phyloP scores from a whole-genome alignment of 2,329 filamentous ascomycete species.

The Rhytidhysteron rufulum region DNA sequence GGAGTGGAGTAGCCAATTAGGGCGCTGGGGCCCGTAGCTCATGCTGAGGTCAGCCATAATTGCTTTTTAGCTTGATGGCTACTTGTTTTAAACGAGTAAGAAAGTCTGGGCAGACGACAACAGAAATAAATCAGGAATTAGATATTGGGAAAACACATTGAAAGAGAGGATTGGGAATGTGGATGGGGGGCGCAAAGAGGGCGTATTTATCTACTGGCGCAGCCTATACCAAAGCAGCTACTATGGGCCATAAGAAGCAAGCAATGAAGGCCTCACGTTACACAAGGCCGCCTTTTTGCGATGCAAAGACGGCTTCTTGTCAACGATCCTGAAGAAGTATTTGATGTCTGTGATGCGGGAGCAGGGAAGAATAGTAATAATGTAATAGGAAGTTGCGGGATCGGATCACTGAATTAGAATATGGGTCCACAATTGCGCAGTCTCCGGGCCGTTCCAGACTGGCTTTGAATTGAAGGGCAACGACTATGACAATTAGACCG shows the following conservation, averaged over 20 bases:
- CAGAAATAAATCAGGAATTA: background rate
- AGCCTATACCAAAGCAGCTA: too few species aligned
- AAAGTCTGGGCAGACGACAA: constrained; percentile 1
- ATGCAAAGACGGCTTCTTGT: background rate
- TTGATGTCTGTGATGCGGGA: background rate
- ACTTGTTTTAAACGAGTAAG: background rate
- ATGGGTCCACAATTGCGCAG: background rate
- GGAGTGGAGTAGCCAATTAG: constrained; percentile 8
- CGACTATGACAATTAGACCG: background rate
- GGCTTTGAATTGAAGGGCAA: too few species aligned
- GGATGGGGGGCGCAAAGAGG: too few species aligned
- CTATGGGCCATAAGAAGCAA: too few species aligned
- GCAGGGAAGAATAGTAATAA: too few species aligned
- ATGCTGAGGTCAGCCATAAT: constrained; percentile 8
- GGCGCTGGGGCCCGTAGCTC: constrained; percentile 9
- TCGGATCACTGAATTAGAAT: background rate
- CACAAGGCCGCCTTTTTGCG: background rate
- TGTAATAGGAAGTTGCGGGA: background rate
- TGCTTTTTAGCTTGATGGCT: background rate
- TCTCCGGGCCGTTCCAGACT: background rate
- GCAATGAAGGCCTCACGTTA: background rate
- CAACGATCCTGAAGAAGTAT: background rate
- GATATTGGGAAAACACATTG: constrained; percentile 1
- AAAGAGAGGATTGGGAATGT: background rate
- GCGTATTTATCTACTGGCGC: too few species aligned